Percentiles rank a stretch among this genome's conserved stretches.
Conservation (phyloP, 2,329 filamentous ascomycete genomes). For the Fusarium drepaniforme region DNA sequence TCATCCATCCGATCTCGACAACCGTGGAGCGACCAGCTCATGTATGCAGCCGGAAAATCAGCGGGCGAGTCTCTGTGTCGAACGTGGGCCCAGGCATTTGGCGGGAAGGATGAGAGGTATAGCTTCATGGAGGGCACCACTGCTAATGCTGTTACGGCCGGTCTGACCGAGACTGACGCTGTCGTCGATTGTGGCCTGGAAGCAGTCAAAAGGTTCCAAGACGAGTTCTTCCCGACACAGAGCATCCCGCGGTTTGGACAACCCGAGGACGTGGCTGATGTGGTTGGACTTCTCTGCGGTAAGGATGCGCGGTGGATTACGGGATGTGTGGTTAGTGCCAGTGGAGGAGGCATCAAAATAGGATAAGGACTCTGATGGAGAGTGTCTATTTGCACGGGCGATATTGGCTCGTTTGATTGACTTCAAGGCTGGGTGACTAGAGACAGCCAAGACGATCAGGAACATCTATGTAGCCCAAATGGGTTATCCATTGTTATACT, state of each 20-base stretch:
- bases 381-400: background rate
- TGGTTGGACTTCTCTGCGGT: slow-evolving; percentile 50
- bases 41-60: slow-evolving; percentile 51
- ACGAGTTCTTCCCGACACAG: slow-evolving; percentile 50
- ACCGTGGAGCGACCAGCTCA: slow-evolving; percentile 49
- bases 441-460: background rate
- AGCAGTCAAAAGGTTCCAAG: slow-evolving; percentile 46
- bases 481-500: background rate
- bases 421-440: background rate
- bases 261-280: slow-evolving; percentile 52
- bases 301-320: slow-evolving; percentile 52
- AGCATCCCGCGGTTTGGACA: slow-evolving; percentile 49
- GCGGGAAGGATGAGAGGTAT: slow-evolving; percentile 50
- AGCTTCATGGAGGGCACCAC: slow-evolving; percentile 51
- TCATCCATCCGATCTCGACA: slow-evolving; percentile 49
- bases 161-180: slow-evolving; percentile 50
- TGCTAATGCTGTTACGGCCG: slow-evolving; percentile 49
- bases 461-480: background rate
- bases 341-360: slow-evolving; percentile 52
- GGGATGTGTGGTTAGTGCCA: slow-evolving; percentile 50
- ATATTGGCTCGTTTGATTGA: background rate
- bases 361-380: slow-evolving; percentile 8
- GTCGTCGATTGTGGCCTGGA: slow-evolving; percentile 49
- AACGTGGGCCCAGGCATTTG: slow-evolving; percentile 52
- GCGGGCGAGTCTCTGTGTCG: slow-evolving; percentile 51